Base-by-base conservation (phyloP, 2,329 filamentous ascomycete genomes). In the Venturiaceae sp. region DNA sequence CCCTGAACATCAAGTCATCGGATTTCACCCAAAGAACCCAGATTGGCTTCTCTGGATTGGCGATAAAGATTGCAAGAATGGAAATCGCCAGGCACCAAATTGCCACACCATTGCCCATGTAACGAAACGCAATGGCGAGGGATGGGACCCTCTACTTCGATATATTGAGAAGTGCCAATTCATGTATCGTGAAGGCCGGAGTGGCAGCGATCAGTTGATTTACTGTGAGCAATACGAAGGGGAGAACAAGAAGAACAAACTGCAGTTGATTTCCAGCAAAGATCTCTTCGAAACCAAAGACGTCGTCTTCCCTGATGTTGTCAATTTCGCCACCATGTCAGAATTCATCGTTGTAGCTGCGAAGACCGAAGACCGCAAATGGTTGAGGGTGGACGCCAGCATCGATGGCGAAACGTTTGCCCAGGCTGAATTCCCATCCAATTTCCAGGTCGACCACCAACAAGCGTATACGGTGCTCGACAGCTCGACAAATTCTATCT, bases 31-130 rank as follows among this genome's bases (percentile, higher is more conserved):
- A 1, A 83, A 87, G 66, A 87, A 86, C 68, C 65, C 66, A 13
- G 88, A 96, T 66, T 96, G 91, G 90, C 78, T 97, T 46, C 88
- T 99, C 61, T 97, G 92, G 91, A 83, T 87, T 53, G 92, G 92
- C 39, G 75, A 75, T 9, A 75, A 84, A 63, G 82, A 86, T 62
- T 95, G 90, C 68, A 33, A 37, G 14, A n/a, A 34, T 19, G 36
- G 37, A 14, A 34, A 36, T 26, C 34, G 41, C 21, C 11, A 28
- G 32, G 77, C 76, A 11, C 70, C 73, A 75, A 70, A 82, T 34
- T 96, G 92, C 70, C 86, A 88, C 65, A 78, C 78, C 1, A 83
- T 88, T 62, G 90, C 92, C 1, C 90, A 88, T 47, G 78, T 90
- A 59, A 90, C 88, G 36, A 85, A 77, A 33, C 90, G 96, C 67